These are phyloP conservation scores for Fragosphaeria purpurea DNA, from an alignment of 2,329 filamentous ascomycete genomes.

Conservation along the genomic window DNA sequence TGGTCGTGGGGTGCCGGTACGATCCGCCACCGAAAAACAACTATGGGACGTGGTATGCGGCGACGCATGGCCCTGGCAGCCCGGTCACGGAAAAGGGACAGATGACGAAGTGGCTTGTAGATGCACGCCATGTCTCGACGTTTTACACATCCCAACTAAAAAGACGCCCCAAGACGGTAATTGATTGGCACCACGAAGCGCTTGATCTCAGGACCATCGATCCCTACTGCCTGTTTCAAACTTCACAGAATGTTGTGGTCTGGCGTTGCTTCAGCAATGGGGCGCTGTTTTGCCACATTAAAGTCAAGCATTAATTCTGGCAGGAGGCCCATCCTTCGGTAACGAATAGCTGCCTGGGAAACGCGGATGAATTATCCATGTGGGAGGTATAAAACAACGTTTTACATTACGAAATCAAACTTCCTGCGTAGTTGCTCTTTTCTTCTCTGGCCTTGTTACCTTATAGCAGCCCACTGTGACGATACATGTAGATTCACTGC, in stretches of 20 bases:
- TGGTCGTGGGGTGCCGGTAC: conserved; percentile 1
- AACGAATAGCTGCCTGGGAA: too few relatives aligned
- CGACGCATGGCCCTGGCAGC: too few relatives aligned
- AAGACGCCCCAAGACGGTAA: neutral
- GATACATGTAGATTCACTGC: too few relatives aligned
- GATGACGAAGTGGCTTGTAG: neutral
- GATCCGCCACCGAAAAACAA: neutral
- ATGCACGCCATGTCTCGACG: too few relatives aligned
- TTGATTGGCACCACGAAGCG: neutral
- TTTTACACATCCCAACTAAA: too few relatives aligned
- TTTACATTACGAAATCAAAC: too few relatives aligned
- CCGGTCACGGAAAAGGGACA: neutral
- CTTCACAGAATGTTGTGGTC: conserved; percentile 5
- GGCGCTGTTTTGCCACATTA: conserved; percentile 7
- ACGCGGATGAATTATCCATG: too few relatives aligned
- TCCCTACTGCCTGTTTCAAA: neutral
- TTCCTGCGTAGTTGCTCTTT: too few relatives aligned
- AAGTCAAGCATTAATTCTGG: neutral
- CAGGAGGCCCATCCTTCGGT: too few relatives aligned
- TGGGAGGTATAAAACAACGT: too few relatives aligned
- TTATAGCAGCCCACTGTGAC: too few relatives aligned
- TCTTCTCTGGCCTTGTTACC: too few relatives aligned
- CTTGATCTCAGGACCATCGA: neutral
- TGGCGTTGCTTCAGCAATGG: conserved; percentile 3
- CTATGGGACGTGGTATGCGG: neutral